A percentile compares a stretch with the other conserved stretches of the same genome.
Evolutionary conservation across 1,139 yeast species (phyloP).

Genomic region (Zygosaccharomyces sapae): DNA sequence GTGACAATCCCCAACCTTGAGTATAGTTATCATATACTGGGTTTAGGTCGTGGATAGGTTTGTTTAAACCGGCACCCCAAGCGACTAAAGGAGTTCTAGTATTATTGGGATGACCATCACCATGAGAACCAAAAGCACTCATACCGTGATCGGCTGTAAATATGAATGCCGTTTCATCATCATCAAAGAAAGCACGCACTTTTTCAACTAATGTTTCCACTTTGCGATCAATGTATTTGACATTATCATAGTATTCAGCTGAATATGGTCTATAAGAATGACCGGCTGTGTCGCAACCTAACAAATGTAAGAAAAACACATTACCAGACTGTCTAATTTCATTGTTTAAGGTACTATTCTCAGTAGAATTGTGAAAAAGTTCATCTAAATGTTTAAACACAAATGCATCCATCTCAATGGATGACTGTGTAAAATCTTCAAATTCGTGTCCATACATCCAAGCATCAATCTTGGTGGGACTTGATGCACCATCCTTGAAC

Average conservation of each 20-base stretch:
- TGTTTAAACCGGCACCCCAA: conserved; percentile 95
- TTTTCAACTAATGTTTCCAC: conserved; percentile 57
- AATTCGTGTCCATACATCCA: conserved; percentile 95
- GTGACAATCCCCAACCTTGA: conserved; percentile 68
- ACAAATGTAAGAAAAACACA: conserved; percentile 82
- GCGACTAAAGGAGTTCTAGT: conserved; percentile 95
- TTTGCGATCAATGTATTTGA: conserved; percentile 74
- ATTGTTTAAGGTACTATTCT: conserved; percentile 50
- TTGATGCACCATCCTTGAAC: conserved; percentile 86
- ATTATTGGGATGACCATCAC: conserved; percentile 98
- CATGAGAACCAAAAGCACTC: conserved; percentile 98
- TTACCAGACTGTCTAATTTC: conserved; percentile 73
- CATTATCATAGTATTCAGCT: conserved; percentile 90
- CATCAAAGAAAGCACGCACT: conserved; percentile 71
- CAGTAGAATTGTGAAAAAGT: conserved; percentile 60
- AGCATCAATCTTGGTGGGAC: conserved; percentile 69
- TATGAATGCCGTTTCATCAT: conserved; percentile 82
- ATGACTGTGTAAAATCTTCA: conserved; percentile 87
- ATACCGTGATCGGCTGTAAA: conserved; percentile 99
- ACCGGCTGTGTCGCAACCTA: conserved; percentile 98
- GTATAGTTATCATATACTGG: conserved; percentile 51
- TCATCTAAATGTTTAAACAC: conserved; percentile 78
- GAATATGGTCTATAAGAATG: conserved; percentile 94
- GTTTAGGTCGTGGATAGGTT: conserved; percentile 49
- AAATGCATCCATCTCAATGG: conserved; percentile 82